Evolutionary conservation across 805 yeast genomes (phyloP).

Genomic region (Barnettozyma sucrosica): DNA sequence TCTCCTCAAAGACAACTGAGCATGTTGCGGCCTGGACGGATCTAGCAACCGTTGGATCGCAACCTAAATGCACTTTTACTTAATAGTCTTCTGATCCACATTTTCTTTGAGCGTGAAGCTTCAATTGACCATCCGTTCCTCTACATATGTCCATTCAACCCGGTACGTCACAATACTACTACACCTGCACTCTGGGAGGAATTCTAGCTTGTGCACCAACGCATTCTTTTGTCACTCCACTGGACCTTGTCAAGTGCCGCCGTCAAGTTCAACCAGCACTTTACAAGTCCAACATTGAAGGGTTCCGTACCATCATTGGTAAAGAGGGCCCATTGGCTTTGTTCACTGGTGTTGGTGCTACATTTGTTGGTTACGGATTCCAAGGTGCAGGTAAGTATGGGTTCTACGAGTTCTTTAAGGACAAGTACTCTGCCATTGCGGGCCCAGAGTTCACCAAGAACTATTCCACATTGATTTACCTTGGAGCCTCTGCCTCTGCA

Average conservation of each 20-base stretch:
- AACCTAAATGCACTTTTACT: too few species aligned
- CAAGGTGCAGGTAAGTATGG: conserved; percentile 99
- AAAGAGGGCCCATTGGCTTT: conserved; percentile 72
- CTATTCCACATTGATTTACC: conserved; percentile 67
- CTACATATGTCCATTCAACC: conserved; percentile 11
- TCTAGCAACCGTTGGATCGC: background rate
- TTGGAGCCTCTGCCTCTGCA: conserved; percentile 88
- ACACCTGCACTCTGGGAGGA: conserved; percentile 59
- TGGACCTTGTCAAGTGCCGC: conserved; percentile 91
- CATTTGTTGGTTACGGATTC: conserved; percentile 84
- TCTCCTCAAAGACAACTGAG: too few species aligned
- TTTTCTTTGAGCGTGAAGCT: background rate
- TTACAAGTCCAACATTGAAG: conserved; percentile 73
- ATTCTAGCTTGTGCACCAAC: conserved; percentile 93
- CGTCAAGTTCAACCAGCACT: conserved; percentile 75
- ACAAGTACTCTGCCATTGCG: conserved; percentile 59
- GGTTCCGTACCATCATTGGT: conserved; percentile 69
- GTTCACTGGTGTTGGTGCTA: conserved; percentile 88
- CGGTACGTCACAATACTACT: conserved; percentile 39
- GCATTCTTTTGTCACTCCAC: conserved; percentile 87
- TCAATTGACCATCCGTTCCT: background rate
- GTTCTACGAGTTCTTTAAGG: conserved; percentile 86
- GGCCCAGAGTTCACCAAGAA: conserved; percentile 58
- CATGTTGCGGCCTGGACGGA: background rate
- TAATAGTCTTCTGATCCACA: background rate